Conservation (phyloP, 148 eudicot species). For the Persicaria maculosa region DNA sequence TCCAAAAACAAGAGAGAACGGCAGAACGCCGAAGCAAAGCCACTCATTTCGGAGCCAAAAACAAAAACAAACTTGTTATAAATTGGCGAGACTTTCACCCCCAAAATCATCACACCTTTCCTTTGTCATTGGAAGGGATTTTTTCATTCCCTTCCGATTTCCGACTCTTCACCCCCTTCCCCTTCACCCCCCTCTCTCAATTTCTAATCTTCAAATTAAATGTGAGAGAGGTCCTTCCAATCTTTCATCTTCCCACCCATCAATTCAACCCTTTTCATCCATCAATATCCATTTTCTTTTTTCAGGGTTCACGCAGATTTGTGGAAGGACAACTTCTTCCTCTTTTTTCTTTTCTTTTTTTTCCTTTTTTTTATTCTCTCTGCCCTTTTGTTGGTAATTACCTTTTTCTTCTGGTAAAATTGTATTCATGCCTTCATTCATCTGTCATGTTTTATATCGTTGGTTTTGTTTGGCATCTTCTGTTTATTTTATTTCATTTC, state of each 20-base stretch:
- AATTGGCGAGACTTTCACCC: background rate
- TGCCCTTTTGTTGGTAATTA: no score
- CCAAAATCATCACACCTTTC: conserved; percentile 1
- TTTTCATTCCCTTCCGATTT: no score
- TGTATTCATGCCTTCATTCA: no score
- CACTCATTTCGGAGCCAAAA: background rate
- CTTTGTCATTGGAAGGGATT: background rate
- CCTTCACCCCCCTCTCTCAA: no score
- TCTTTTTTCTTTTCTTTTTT: no score
- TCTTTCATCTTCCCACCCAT: background rate
- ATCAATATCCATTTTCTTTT: background rate
- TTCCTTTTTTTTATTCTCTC: background rate
- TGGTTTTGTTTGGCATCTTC: background rate
- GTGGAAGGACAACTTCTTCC: background rate
- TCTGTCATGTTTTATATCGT: no score
- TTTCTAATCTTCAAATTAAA: no score
- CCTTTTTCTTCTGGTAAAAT: no score
- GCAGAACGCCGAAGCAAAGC: background rate
- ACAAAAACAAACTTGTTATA: background rate
- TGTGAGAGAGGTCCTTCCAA: no score
- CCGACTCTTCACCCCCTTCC: no score
- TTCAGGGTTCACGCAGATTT: background rate
- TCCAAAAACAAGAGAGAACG: background rate
- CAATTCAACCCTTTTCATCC: background rate
- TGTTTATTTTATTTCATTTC: background rate